Evolutionary conservation across 768 basidiomycete genomes (phyloP).

Genomic region (Pleurotus citrinopileatus): DNA sequence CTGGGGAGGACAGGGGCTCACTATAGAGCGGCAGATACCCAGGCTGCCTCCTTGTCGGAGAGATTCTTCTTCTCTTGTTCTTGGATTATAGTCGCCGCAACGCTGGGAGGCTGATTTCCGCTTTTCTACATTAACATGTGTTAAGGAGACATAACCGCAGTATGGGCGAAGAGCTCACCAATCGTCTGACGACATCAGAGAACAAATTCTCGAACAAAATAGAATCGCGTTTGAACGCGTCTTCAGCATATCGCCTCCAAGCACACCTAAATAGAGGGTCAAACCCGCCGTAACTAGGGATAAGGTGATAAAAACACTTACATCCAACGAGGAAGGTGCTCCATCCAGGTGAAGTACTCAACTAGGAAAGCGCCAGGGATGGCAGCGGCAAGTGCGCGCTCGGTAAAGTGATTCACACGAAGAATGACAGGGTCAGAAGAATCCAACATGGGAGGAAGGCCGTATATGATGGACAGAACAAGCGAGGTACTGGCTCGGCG

Average conservation of each 20-base stretch:
- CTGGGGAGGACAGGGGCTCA: conserved; percentile 2
- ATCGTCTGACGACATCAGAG: conserved; percentile 9
- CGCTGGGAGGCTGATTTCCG: conserved; percentile 11
- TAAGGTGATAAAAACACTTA: too few relatives aligned
- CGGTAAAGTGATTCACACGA: conserved; percentile 18
- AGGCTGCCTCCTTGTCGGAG: conserved; percentile 13
- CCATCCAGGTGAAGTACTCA: conserved; percentile 31
- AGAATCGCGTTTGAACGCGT: conserved; percentile 12
- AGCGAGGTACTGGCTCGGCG: conserved; percentile 11
- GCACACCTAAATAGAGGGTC: conserved; percentile 1
- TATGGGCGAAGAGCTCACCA: conserved; percentile 8
- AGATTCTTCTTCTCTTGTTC: conserved; percentile 11
- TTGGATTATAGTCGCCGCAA: conserved; percentile 11
- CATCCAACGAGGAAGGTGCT: conserved; percentile 25
- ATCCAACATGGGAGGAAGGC: conserved; percentile 8
- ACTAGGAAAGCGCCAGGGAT: conserved; percentile 31
- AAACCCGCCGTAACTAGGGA: too few relatives aligned
- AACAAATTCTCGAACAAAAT: conserved; percentile 12
- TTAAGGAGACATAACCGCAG: background rate
- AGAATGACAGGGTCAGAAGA: conserved; percentile 14
- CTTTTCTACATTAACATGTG: conserved; percentile 2
- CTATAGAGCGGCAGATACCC: conserved; percentile 16
- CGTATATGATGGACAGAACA: conserved; percentile 16
- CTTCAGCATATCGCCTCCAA: conserved; percentile 14
- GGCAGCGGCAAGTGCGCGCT: conserved; percentile 25